Evolutionary conservation across 176 grass and related monocot genomes (phyloP), one percentile per base, ranked within the genome.

Genomic region (Oryza coarctata): DNA sequence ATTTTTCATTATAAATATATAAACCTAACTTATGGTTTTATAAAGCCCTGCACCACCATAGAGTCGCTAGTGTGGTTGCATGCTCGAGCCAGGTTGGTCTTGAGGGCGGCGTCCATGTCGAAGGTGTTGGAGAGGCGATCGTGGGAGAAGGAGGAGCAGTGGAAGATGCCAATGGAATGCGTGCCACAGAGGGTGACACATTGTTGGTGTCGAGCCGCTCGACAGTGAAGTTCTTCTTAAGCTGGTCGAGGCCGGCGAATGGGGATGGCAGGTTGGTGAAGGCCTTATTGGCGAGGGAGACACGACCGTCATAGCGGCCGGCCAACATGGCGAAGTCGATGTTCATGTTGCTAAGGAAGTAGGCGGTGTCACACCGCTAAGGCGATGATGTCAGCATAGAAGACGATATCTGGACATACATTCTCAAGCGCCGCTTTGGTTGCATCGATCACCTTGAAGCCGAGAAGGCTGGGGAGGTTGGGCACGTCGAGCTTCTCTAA

Each of bases 311-410:
- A 1, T 38, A 66, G 43, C 91, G 88, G 22, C 91, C 87, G 0
- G 72, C 83, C 0, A 80, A 84, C 75, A 93, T 71, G 6, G 23
- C n/a, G 68, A 87, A 88, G 71, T 58, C 2, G 15, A 90, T 55
- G 0, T 4, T 23, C 30, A 6, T 0, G 13, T 7, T 0, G 80
- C 81, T 83, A 32, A 86, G 81, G 50, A 63, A 7, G 61, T 14
- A 41, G 32, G 55, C 68, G 1, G 85, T 71, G 86, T 91, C 88
- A 12, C 84, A 84, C 88, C 22, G 80, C 84, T 64, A 90, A 90
- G 58, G 88, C 84, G 74, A 89, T 73, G 63, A 89, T 52, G 30
- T 89, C 87, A 0, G 87, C 83, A 73, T 83, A 89, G 2, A 83
- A 90, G 74, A 90, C 88, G 34, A 83, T 3, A 32, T 84, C 84